Evolutionary conservation across 208 protist species (phyloP).

Genomic region (Strigomonas galati): DNA sequence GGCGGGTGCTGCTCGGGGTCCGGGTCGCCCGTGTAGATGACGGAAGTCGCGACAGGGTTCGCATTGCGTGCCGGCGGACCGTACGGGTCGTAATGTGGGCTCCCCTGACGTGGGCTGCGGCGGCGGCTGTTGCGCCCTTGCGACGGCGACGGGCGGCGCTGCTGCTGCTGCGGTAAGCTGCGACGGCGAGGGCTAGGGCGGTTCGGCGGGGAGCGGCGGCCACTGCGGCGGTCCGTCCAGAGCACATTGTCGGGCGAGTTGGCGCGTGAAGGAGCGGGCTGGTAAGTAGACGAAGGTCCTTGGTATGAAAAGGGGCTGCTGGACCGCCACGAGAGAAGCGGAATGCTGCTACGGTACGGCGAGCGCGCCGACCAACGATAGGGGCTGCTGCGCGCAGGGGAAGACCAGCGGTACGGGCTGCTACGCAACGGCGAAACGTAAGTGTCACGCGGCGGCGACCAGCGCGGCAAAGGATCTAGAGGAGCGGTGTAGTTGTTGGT

Average conservation of each 20-base stretch:
- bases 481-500: background rate
- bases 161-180: no score
- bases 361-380: background rate
- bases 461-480: background rate
- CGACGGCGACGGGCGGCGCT: no score
- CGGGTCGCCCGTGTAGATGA: background rate
- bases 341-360: background rate
- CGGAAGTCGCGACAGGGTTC: background rate
- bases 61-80: background rate
- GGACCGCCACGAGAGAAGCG: constrained; percentile 11
- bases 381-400: background rate
- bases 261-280: constrained; percentile 5
- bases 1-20: background rate
- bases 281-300: background rate
- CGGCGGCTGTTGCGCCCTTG: background rate
- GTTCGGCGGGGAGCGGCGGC: background rate
- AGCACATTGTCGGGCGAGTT: background rate
- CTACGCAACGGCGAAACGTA: background rate
- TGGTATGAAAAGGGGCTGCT: constrained; percentile 19
- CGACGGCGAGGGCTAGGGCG: no score
- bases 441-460: background rate
- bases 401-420: background rate
- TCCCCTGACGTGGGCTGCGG: background rate
- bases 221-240: constrained; percentile 5
- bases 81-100: background rate